These are phyloP conservation scores for Pyrenophora teres DNA, from an alignment of 2,329 filamentous ascomycete genomes.

Conservation along the genomic window DNA sequence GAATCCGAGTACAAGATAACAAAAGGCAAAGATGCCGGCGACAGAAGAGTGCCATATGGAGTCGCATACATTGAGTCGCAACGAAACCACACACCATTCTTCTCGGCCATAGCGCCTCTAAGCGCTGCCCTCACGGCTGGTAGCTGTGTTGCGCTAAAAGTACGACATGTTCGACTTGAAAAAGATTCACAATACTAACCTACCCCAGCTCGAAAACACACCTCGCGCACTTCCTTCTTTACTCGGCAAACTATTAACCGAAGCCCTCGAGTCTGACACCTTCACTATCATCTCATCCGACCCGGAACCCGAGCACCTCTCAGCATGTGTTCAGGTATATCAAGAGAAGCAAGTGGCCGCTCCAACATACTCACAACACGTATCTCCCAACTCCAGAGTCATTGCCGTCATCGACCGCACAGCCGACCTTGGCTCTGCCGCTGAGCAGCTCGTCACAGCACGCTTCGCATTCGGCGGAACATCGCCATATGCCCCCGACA, in stretches of 20 bases:
- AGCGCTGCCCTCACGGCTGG: slow-evolving; percentile 57
- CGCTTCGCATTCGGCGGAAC: slow-evolving; percentile 60
- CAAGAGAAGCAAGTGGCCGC: slow-evolving; percentile 30
- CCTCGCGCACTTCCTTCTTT: slow-evolving; percentile 44
- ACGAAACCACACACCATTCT: slow-evolving; percentile 54
- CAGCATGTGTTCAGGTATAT: slow-evolving; percentile 37
- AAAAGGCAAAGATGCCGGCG: slow-evolving; percentile 46
- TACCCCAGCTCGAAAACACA: slow-evolving; percentile 48
- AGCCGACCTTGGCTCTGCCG: slow-evolving; percentile 59
- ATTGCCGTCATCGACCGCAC: slow-evolving; percentile 66
- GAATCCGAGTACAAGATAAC: slow-evolving; percentile 52
- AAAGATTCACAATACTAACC: background rate
- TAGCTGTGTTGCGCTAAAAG: slow-evolving; percentile 58
- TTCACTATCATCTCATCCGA: slow-evolving; percentile 51
- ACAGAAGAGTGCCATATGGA: slow-evolving; percentile 45
- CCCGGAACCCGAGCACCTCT: slow-evolving; percentile 34
- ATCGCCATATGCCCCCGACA: slow-evolving; percentile 65
- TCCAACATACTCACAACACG: slow-evolving; percentile 38
- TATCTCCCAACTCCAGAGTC: slow-evolving; percentile 45
- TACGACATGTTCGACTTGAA: slow-evolving; percentile 25
- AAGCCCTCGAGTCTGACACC: slow-evolving; percentile 55
- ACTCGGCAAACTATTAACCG: slow-evolving; percentile 47
- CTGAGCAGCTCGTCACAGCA: slow-evolving; percentile 58
- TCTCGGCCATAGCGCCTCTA: slow-evolving; percentile 39
- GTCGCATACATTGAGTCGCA: slow-evolving; percentile 57